Conservation (phyloP, 2,329 filamentous ascomycete genomes). For the Talaromyces albobiverticillius region DNA sequence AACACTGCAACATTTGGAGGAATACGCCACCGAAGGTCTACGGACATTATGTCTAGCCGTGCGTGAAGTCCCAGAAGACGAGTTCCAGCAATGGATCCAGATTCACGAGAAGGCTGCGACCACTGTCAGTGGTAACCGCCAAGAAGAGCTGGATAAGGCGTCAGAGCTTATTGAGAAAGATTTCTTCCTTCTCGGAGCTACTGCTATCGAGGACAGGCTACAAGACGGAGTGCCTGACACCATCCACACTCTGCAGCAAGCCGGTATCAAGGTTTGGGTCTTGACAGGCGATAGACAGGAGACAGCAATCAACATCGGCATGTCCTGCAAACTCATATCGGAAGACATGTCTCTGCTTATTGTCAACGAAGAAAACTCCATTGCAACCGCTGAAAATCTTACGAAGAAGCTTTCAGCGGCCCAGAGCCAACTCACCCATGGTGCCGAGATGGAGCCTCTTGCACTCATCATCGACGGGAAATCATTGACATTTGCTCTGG, state of each 20-base stretch:
- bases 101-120: conserved; percentile 86
- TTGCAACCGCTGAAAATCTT: conserved; percentile 80
- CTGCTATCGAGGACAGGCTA: conserved; percentile 93
- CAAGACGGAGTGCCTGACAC: conserved; percentile 98
- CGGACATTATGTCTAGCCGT: conserved; percentile 92
- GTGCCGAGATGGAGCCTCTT: conserved; percentile 67
- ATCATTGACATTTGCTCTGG: conserved; percentile 86
- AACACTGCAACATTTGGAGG: conserved; percentile 94
- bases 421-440: conserved; percentile 67
- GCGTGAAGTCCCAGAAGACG: conserved; percentile 85
- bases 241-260: conserved; percentile 93
- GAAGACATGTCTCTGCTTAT: conserved; percentile 99
- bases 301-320: conserved; percentile 98
- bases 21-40: conserved; percentile 94
- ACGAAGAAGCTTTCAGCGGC: conserved; percentile 93
- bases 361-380: conserved; percentile 82
- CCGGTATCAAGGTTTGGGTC: conserved; percentile 98
- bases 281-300: conserved; percentile 96
- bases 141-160: conserved; percentile 94
- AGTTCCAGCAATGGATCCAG: conserved; percentile 82
- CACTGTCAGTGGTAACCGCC: conserved; percentile 86
- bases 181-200: conserved; percentile 86
- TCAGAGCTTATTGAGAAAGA: conserved; percentile 93
- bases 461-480: conserved; percentile 96
- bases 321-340: conserved; percentile 97